Base-by-base conservation (phyloP, 2,329 filamentous ascomycete genomes). In the Lasiodiplodia hormozganensis region DNA sequence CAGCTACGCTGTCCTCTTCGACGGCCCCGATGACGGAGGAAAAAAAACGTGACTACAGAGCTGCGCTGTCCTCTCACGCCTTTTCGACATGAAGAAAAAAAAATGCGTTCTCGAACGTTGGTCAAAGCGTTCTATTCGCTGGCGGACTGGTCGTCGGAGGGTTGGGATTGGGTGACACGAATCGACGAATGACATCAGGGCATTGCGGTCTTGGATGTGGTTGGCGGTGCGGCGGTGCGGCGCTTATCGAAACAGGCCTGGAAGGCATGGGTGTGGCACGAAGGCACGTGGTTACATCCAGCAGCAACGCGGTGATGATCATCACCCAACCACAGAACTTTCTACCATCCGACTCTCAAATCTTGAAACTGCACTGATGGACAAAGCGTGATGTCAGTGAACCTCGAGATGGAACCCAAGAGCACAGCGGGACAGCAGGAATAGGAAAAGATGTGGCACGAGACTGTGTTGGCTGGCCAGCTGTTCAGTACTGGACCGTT, bases 331-430 rank as follows among this genome's bases (percentile, higher is more conserved):
- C 60, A 64, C 25, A 21, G 21, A 62, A 21, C 58, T 31, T 28
- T 12, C 10, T 18, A 14, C n/a, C 23, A 14, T 31, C 28, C 43
- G 14, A 28, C 43, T 51, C 57, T 34, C 58, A 49, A 62, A 52
- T 52, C 60, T 64, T 64, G 60, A 53, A 52, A 52, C 60, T 38
- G 60, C 18, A 14, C 28, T 8, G n/a, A 11, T 23, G n/a, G 16
- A 31, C 60, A 21, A 31, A 62, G 31, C 47, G 52, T 64, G 60
- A 64, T 64, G 60, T 64, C 60, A 64, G 60, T 43, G n/a, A 25
- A 14, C 43, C 11, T 52, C 18, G 23, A 38, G 31, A 52, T 34
- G 31, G 7, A 64, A 10, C 5, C 18, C 47, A 52, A n/a, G 16
- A 38, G 47, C 25, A 14, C 47, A 16, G 18, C 12, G 23, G 25